Base-by-base conservation (phyloP, 2,329 filamentous ascomycete genomes). In the Scorias spongiosa region DNA sequence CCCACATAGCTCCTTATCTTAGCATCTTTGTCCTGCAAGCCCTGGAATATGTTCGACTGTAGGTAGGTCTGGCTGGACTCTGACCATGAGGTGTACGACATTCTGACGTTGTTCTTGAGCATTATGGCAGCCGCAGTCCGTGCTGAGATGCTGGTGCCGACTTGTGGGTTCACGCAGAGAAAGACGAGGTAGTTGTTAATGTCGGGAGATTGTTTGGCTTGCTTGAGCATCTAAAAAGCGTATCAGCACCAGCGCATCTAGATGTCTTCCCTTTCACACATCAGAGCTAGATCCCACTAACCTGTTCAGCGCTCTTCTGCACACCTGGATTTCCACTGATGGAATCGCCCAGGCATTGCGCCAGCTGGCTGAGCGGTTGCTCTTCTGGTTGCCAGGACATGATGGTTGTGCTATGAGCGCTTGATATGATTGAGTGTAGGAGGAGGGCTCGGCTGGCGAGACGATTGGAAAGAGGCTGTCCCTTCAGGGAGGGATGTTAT, bases 101-200 rank as follows among this genome's bases (percentile, higher is more conserved):
- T 66, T 58, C 77, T 81, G 61, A 96, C 75, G 59, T 93, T 87
- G 65, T 95, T 96, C 69, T 96, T 98, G 52, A 98, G 74, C 77
- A 95, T 91, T 57, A 96, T 80, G 44, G 84, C 88, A 20, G 89
- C 88, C 10, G 89, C 84, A 48, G 84, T 84, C 50, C 91, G 81
- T 48, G 93, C 81, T 42, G 71, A 74, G 54, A 76, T 74, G 53
- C 69, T 68, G 58, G 84, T 68, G 49, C 70, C 78, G 45, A 47
- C 50, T 66, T 68, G 50, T 78, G 72, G 45, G 76, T 62, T 86
- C 47, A 84, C 85, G 64, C 93, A 85, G 49, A 98, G 76, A 64
- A 84, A 95, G 54, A 85, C 84, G 39, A 98, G 79, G 64, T 98
- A 98, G 67, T 96, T 96, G 70, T 93, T 89, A 70, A 95, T 84